Base-by-base conservation (phyloP, 2,329 filamentous ascomycete species). In the Nemania sp. region DNA sequence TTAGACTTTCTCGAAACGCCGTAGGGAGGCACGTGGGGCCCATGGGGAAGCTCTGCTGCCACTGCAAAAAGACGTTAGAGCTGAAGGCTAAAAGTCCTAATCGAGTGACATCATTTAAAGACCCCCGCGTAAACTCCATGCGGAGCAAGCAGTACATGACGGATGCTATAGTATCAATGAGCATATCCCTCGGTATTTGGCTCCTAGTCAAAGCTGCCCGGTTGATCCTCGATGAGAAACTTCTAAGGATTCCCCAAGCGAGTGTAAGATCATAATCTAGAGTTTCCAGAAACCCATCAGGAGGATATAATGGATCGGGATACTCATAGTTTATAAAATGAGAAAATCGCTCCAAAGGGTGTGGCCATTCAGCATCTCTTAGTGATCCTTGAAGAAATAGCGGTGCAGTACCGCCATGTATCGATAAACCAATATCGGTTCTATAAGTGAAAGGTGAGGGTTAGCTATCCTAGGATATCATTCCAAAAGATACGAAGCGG, bases 11-110 rank as follows among this genome's bases (percentile, higher is more conserved):
- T 41, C 53, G 53, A 18, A 55, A n/a, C 10, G 22, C 20, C 10
- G 53, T 3, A 13, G 53, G 32, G 32, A 55, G 41, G 29, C 32
- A 24, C 6, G 53, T 24, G 10, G 53, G 29, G 2, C 29, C 53
- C 51, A 32, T 29, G 18, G 53, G 53, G 20, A 55, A 38, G 32
- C 29, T 41, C 29, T 55, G 53, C 32, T 41, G 29, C 53, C 53
- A 55, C 20, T 55, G 53, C 10, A 55, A 38, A 27, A 55, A 55
- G 29, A 26, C 32, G 3, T n/a, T 10, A 15, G 32, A 24, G 32
- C 53, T 15, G 53, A 55, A 55, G 7, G 53, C 53, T n/a, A 55
- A 18, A 7, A 55, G 53, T 3, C 53, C 32, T 7, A 55, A 11
- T 24, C 53, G 29, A 18, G 13, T 24, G 20, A 55, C 1, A 5